phyloP scores from a whole-genome alignment of 1,284 basidiomycete genomes.

The Ceratobasidium sp. region DNA sequence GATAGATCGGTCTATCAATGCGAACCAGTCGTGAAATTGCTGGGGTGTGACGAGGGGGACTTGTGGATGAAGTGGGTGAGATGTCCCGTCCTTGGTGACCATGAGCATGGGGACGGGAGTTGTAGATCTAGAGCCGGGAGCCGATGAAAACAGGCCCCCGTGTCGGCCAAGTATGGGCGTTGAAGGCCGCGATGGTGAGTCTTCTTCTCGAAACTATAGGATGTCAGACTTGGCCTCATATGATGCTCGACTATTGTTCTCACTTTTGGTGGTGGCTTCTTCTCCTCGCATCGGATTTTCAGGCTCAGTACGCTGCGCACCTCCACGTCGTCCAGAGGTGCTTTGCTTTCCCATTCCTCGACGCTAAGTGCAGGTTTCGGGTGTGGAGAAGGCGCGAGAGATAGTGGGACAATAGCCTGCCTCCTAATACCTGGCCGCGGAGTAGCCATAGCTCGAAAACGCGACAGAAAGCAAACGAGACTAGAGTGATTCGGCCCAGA shows the following conservation, averaged over 20 bases:
- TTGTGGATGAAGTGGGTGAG: constrained; percentile 69
- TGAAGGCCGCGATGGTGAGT: constrained; percentile 57
- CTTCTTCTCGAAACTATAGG: constrained; percentile 52
- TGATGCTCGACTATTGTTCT: constrained; percentile 46
- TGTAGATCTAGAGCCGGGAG: constrained; percentile 43
- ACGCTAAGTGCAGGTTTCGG: constrained; percentile 64
- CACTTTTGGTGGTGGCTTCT: constrained; percentile 78
- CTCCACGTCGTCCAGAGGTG: constrained; percentile 77
- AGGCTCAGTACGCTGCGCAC: constrained; percentile 71
- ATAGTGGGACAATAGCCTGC: not conserved
- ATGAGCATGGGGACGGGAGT: constrained; percentile 43
- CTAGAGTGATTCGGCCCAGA: not conserved
- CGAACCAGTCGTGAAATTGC: constrained; percentile 95
- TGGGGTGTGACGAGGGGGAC: constrained; percentile 86
- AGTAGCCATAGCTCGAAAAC: constrained; percentile 14
- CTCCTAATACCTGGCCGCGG: constrained; percentile 33
- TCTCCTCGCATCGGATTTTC: constrained; percentile 70
- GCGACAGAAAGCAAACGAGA: constrained; percentile 9
- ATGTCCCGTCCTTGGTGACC: constrained; percentile 25
- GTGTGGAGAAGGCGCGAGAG: constrained; percentile 50
- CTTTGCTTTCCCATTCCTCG: constrained; percentile 89
- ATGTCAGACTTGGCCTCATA: not conserved
- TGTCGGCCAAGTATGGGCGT: constrained; percentile 53
- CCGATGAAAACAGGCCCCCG: constrained; percentile 26
- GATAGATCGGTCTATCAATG: constrained; percentile 84